Conservation (phyloP, 2,329 filamentous ascomycete genomes). For the Stagonosporopsis rhizophila region DNA sequence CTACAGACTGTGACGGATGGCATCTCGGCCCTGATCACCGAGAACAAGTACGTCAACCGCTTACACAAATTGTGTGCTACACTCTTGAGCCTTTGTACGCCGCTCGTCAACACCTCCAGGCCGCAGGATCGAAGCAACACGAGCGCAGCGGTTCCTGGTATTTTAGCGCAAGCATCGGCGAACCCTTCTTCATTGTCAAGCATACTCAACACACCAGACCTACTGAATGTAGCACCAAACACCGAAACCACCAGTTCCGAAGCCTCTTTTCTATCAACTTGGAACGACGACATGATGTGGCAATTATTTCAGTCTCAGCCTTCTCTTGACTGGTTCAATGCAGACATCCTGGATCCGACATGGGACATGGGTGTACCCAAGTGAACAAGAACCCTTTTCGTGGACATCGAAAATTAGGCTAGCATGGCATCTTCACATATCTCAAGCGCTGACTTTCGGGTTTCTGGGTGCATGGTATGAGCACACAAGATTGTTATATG, state of each 20-base stretch:
- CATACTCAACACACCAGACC: constrained; percentile 3
- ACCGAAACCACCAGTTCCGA: constrained; percentile 1
- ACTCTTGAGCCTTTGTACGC: constrained; percentile 40
- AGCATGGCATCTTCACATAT: no score
- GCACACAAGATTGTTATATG: background rate
- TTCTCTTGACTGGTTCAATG: constrained; percentile 45
- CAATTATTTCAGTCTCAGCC: constrained; percentile 45
- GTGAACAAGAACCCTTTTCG: background rate
- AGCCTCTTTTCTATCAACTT: constrained; percentile 28
- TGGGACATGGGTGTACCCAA: constrained; percentile 30
- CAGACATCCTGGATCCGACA: constrained; percentile 39
- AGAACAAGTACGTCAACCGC: constrained; percentile 41
- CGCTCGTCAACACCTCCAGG: constrained; percentile 28
- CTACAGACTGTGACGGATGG: constrained; percentile 39
- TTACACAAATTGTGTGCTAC: constrained; percentile 39
- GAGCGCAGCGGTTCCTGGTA: constrained; percentile 4
- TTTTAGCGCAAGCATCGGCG: background rate
- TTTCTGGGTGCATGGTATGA: background rate
- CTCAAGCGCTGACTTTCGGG: background rate
- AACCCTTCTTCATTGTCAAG: constrained; percentile 2
- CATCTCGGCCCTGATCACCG: constrained; percentile 36
- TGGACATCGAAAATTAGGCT: background rate
- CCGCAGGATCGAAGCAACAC: background rate
- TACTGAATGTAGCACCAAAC: background rate
- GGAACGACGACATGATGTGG: constrained; percentile 46